These are phyloP conservation scores for Pseudogymnoascus sp. DNA, from an alignment of 2,329 filamentous ascomycete genomes.

Conservation along the genomic window DNA sequence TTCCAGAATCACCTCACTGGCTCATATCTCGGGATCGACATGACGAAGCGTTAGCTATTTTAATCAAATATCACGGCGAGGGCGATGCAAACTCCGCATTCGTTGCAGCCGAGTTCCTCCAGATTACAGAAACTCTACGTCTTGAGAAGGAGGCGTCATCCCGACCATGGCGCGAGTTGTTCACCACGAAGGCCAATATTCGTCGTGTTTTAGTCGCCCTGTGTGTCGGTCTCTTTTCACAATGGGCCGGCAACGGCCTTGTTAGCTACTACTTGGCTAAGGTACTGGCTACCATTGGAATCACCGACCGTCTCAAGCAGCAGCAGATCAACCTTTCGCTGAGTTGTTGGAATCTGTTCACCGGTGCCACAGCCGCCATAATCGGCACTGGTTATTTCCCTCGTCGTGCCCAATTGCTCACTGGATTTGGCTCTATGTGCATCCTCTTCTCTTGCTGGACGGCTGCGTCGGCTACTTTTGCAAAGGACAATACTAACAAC, in stretches of 20 bases:
- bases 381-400: neutral
- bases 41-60: constrained; percentile 22
- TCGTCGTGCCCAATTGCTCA: neutral
- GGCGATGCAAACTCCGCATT: neutral
- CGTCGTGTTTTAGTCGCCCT: constrained; percentile 20
- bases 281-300: constrained; percentile 30
- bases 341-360: neutral
- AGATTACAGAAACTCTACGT: neutral
- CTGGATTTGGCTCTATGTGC: neutral
- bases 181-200: neutral
- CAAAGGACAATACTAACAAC: neutral
- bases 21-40: constrained; percentile 14
- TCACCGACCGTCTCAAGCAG: constrained; percentile 28
- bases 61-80: constrained; percentile 18
- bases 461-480: neutral
- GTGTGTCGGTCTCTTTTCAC: constrained; percentile 45
- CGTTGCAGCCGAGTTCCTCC: neutral
- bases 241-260: constrained; percentile 48
- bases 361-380: neutral
- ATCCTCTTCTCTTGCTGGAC: neutral
- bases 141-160: neutral
- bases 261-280: constrained; percentile 34
- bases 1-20: constrained; percentile 20
- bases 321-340: neutral
- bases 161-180: neutral